Evolutionary conservation across 495 filamentous ascomycete species (phyloP), one percentile per base, ranked within the genome.

Genomic region (Neurospora sp.): DNA sequence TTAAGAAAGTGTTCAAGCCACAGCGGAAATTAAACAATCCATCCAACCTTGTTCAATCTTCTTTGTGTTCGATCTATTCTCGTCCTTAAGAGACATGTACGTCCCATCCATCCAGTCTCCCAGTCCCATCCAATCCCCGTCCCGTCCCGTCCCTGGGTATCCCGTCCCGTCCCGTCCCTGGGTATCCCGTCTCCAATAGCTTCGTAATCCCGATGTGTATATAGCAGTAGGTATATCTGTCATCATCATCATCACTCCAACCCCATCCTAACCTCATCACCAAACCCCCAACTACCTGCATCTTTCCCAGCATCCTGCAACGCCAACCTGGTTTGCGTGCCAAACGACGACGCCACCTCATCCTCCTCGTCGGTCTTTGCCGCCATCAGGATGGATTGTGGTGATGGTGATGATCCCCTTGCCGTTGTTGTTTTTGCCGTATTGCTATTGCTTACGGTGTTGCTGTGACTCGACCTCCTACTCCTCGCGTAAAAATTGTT

Each of bases 201-300:
- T 4, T 16, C 9, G 10, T 10, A 3, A 65, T 65, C 27, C 27
- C 27, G 53, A 18, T 18, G 9, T 65, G 7, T 18, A 35, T 65
- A 65, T 65, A 65, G 22, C 20, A 16, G 14, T 14, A 65, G 53
- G 14, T 35, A 65, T 65, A 65, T 65, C 10, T 18, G 12, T 35
- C 27, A 35, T 27, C 20, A 1, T 61, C 2, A 73, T 37, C 35
- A 20, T 68, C 70, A 81, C 70, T 82, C 81, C 72, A 83, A 75
- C 22, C 81, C 78, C 81, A 83, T 83, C 72, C 79, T 72, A 9
- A 81, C 79, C 40, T 83, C 81, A 73, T 83, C 81, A 2, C 81
- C 81, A 3, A 83, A 73, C 18, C 76, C 81, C 80, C 81, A 83
- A 44, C 74, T 78, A 14, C 75, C 75, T 42, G 42, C 79, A 69